Evolutionary conservation across 495 filamentous ascomycete species (phyloP), one percentile per base, ranked within the genome.

Genomic region (Astrocystis sublimbata): DNA sequence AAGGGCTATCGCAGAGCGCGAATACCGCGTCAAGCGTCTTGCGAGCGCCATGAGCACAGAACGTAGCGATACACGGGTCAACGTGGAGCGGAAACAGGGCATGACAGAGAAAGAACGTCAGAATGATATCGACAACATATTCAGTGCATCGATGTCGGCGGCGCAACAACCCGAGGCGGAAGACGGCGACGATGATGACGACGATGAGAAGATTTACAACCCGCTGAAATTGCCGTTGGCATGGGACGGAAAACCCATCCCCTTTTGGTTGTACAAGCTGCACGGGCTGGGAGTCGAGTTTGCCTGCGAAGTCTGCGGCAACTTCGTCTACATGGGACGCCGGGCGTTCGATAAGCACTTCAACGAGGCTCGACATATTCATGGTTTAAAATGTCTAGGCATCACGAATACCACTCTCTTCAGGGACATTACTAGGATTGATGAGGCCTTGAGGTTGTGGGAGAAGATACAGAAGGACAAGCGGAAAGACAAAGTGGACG

Each of bases 301-400:
- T 65, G 83, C 88, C 3, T 98, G 94, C 77, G 93, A 98, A 69
- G 90, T 98, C 42, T 98, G 96, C 72, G 94, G 94, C 50, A 97
- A 97, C 75, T 97, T 90, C 71, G 92, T 97, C 50, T 98, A 98
- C 77, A 96, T 96, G 86, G 94, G 94, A 17, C 85, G 94, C 42
- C 85, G 94, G 19, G 93, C 93, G 2, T 98, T 97, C 61, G 94
- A 98, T 70, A 98, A 98, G 80, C 94, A 98, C 70, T 98, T 98
- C 77, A 92, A 92, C 61, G 94, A 98, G 73, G 87, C 91, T 10
- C 79, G 89, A 54, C 94, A 98, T 70, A 90, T 96, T 36, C 91
- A 96, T 65, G 96, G 96, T 4, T 74, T 98, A 63, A 94, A 94
- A 71, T 96, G 92, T 68, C 76, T 98, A 47, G 94, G 94, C 1